These are phyloP conservation scores for grape (Vitis vinifera) DNA, from an alignment of 164 flowering plant genomes.

Conservation along the genomic window DNA sequence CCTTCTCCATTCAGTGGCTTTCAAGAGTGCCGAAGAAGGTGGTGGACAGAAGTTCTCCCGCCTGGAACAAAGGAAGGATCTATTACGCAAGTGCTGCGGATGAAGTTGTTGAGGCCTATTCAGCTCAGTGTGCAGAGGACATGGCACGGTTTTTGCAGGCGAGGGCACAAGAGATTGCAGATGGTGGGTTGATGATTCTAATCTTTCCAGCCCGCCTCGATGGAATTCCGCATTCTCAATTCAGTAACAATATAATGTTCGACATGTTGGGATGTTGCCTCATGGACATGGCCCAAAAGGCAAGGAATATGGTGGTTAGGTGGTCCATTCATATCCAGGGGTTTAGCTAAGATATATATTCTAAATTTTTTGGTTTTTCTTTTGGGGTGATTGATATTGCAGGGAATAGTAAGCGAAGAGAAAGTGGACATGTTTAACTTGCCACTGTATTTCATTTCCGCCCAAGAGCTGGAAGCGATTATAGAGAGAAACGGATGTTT, in stretches of 20 bases:
- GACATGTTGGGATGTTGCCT: constrained; percentile 12
- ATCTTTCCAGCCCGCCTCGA: constrained; percentile 8
- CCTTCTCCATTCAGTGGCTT: constrained; percentile 18
- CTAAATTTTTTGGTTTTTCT: background rate
- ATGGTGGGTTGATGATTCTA: constrained; percentile 12
- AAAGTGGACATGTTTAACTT: constrained; percentile 16
- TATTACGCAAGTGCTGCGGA: background rate
- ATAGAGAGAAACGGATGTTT: constrained; percentile 6
- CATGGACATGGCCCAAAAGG: constrained; percentile 19
- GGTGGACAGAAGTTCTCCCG: constrained; percentile 4
- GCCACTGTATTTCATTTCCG: background rate
- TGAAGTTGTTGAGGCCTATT: constrained; percentile 7
- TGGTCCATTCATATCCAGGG: too few species aligned
- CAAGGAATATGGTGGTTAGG: background rate
- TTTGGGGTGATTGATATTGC: background rate
- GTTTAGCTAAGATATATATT: background rate
- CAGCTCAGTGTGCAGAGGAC: constrained; percentile 3
- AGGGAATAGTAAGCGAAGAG: constrained; percentile 12
- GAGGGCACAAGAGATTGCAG: constrained; percentile 3
- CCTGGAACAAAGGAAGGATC: constrained; percentile 17
- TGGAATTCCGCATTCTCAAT: constrained; percentile 7
- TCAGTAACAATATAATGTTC: background rate
- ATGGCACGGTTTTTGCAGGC: background rate
- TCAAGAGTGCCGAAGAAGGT: constrained; percentile 8
- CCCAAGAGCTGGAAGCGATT: background rate